Conservation (phyloP, 2,329 filamentous ascomycete genomes). For the Xylaria sp. region DNA sequence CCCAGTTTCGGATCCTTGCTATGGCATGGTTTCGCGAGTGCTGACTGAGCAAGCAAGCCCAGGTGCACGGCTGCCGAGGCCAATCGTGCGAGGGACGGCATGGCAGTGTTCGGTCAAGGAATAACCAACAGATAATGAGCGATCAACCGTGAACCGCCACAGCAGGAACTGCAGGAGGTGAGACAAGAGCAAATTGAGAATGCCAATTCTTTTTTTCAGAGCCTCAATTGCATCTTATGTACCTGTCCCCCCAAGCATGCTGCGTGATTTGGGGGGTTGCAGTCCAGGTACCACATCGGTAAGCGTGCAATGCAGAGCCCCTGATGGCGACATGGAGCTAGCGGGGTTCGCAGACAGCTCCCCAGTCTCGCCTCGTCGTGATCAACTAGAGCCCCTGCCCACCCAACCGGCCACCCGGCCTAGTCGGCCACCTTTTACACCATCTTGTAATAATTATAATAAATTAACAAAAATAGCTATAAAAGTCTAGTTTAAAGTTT, state of each 20-base stretch:
- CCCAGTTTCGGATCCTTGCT: slow-evolving; percentile 48
- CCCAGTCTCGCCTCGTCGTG: neutral
- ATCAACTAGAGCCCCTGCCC: too few relatives aligned
- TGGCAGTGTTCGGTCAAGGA: slow-evolving; percentile 16
- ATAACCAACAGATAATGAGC: neutral
- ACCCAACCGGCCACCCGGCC: too few relatives aligned
- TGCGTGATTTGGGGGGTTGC: neutral
- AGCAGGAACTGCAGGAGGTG: slow-evolving; percentile 1
- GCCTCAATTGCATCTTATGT: slow-evolving; percentile 19
- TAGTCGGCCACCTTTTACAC: too few relatives aligned
- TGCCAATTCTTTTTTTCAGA: neutral
- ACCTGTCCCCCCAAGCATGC: neutral
- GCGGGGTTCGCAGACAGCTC: slow-evolving; percentile 10
- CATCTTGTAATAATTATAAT: too few relatives aligned
- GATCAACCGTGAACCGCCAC: neutral
- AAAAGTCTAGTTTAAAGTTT: too few relatives aligned
- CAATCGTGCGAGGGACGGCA: slow-evolving; percentile 34
- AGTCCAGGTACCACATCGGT: neutral
- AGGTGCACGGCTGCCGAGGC: slow-evolving; percentile 33
- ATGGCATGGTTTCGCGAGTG: slow-evolving; percentile 25
- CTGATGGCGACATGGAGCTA: slow-evolving; percentile 21
- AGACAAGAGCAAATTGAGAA: too few relatives aligned
- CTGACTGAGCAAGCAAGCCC: slow-evolving; percentile 27
- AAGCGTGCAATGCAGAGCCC: neutral
- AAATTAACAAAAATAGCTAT: too few relatives aligned